Base-by-base conservation (phyloP, 2,329 filamentous ascomycete species). In the Pestalotiopsis sp. region DNA sequence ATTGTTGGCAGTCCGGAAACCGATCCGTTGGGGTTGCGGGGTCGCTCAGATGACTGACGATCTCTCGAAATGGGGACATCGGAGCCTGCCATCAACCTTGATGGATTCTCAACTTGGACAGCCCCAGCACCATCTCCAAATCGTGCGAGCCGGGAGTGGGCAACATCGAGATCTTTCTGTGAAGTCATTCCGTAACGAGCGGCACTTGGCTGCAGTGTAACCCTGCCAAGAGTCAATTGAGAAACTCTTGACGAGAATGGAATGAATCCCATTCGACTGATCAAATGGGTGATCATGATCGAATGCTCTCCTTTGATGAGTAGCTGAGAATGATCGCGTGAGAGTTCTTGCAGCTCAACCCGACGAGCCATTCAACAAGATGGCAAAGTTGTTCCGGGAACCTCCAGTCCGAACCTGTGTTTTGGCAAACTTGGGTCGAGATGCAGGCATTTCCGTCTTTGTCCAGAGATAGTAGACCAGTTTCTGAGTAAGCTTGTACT, bases 401-500 rank as follows among this genome's bases (percentile, higher is more conserved):
- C 85, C 83, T 12, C 95, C 95, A 25, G 93, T 87, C 70, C 93
- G 91, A 56, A 97, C 79, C 78, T 96, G 92, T 70, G 88, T 87
- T 81, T 98, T 98, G 69, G 85, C 85, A 76, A 91, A 93, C 13
- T 76, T 77, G 64, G 72, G 74, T 63, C 71, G 67, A 36, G 69
- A 67, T 39, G 58, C 70, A 20, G 76, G 72, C 25, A 69, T 41
- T 6, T 66, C 68, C 11, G 71, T 78, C 69, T 87, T 86, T 72
- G 83, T 88, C 92, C 95, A 98, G n/a, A 98, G 84, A 72, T 94
- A 95, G 79, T 97, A 98, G 25, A 93, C 90, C 65, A 99, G 84
- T 80, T 97, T 97, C 59, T 91, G 86, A 1, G 93, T 96, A 72
- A 90, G 84, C 81, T 97, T 98, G 72, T 85, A 87, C 74, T 89